A percentile compares a stretch with the other conserved stretches of the same genome.
These are phyloP conservation scores for Colletotrichum sp. DNA, from an alignment of 2,329 filamentous ascomycete genomes.

Conservation along the genomic window DNA sequence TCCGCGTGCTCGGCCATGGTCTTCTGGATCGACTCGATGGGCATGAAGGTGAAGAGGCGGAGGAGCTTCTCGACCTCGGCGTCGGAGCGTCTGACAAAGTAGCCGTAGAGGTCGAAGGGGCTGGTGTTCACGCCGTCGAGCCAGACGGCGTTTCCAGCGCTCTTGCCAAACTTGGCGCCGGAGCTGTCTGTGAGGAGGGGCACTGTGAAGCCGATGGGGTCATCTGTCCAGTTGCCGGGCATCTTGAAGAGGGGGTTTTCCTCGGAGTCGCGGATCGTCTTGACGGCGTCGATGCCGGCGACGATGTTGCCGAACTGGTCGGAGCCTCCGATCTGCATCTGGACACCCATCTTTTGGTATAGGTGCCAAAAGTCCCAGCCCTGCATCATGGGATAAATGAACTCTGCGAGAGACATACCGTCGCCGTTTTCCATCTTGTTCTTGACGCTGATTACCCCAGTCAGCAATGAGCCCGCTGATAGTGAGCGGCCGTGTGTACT, in stretches of 20 bases:
- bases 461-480: background rate
- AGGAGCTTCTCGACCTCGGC: constrained; percentile 81
- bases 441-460: constrained; percentile 61
- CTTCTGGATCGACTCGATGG: constrained; percentile 68
- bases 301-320: constrained; percentile 98
- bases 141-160: constrained; percentile 92
- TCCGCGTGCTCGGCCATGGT: constrained; percentile 72
- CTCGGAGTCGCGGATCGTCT: constrained; percentile 69
- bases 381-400: constrained; percentile 91
- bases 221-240: constrained; percentile 48
- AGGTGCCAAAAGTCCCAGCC: constrained; percentile 97
- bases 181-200: constrained; percentile 86
- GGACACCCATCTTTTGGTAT: constrained; percentile 69
- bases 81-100: constrained; percentile 85
- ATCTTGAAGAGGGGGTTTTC: constrained; percentile 47
- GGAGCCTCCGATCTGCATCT: constrained; percentile 91
- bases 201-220: constrained; percentile 86
- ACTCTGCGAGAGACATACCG: constrained; percentile 94
- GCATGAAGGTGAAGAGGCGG: constrained; percentile 90
- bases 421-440: constrained; percentile 83
- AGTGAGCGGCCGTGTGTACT: constrained; percentile 40
- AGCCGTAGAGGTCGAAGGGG: constrained; percentile 87
- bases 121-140: constrained; percentile 82
- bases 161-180: constrained; percentile 94
- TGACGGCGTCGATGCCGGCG: constrained; percentile 85